Evolutionary conservation across 139 green algal species (phyloP), one percentile per base, ranked within the genome.

Genomic region (Zygnema circumcarinatum): DNA sequence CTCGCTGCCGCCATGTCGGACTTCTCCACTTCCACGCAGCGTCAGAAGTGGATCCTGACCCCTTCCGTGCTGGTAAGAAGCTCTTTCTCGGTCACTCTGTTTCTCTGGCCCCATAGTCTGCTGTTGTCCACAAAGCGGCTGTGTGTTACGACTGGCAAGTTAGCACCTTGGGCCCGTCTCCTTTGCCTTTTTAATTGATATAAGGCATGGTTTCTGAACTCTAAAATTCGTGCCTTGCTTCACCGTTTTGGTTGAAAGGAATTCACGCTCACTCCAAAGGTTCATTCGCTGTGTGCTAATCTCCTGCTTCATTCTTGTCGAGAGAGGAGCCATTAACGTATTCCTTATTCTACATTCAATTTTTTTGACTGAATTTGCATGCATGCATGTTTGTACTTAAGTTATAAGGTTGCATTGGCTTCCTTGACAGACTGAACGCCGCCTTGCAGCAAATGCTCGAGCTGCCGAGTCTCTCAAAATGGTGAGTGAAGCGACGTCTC

Each of bases 1-100:
- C n/a, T n/a, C n/a, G 76, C 47, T 42, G 56, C 47, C 11, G 54
- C 32, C 73, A 87, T 87, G 80, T 11, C 80, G 3, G 80, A 87
- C 74, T 87, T 88, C 80, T 38, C n/a, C 32, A 52, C 80, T 11
- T 87, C 80, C n/a, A 86, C 80, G 3, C 80, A 87, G 39, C 35
- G 32, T 7, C 2, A 87, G 72, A 39, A 73, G 11, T 87, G 80
- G 80, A 2, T 87, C 7, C 36, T 87, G 7, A 41, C 38, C 7
- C 36, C 80, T 22, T 39, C 32, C 35, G 80, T 86, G 32, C 2
- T 87, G 3, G 80, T 87, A 40, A 62, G 74, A 16, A 7, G 47
- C 16, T 62, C 47, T 62, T 62, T 16, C 47, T 62, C 16, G 16
- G 7, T 16, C 47, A 7, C 16, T 62, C 16, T 7, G 47, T 16